These are phyloP conservation scores for Pythium monospermum DNA, from an alignment of 352 stramenopile genomes.

Conservation along the genomic window DNA sequence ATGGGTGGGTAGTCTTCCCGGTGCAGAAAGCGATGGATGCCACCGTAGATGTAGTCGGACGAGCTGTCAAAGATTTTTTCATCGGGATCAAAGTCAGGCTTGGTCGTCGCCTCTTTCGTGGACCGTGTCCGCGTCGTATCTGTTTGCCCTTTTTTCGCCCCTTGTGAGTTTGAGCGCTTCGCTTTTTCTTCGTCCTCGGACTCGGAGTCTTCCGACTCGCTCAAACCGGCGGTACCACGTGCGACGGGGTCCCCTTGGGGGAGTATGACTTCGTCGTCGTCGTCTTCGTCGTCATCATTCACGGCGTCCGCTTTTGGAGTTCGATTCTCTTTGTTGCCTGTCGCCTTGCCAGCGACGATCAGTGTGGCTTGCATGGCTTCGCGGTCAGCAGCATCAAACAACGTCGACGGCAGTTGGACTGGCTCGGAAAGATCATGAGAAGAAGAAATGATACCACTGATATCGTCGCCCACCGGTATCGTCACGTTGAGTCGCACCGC, in stretches of 20 bases:
- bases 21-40: constrained; percentile 55
- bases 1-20: constrained; percentile 61
- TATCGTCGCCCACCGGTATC: constrained; percentile 4
- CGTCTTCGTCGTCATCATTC: constrained; percentile 35
- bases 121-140: constrained; percentile 1
- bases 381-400: constrained; percentile 27
- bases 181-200: constrained; percentile 7
- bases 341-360: neutral
- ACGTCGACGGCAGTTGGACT: constrained; percentile 5
- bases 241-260: neutral
- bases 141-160: too few species aligned
- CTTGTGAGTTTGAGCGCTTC: too few species aligned
- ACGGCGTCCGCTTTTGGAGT: neutral
- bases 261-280: constrained; percentile 1
- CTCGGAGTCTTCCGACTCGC: constrained; percentile 21
- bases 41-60: constrained; percentile 44
- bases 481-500: constrained; percentile 7
- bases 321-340: neutral
- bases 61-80: constrained; percentile 43
- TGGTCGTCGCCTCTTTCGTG: neutral
- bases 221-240: neutral
- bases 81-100: neutral
- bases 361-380: constrained; percentile 26
- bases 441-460: constrained; percentile 6
- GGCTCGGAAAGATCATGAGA: neutral